Percentiles rank a stretch among this genome's conserved stretches.
These are phyloP conservation scores for Dimargaris verticillata DNA, from an alignment of 192 early-diverging fungal species.

Conservation along the genomic window DNA sequence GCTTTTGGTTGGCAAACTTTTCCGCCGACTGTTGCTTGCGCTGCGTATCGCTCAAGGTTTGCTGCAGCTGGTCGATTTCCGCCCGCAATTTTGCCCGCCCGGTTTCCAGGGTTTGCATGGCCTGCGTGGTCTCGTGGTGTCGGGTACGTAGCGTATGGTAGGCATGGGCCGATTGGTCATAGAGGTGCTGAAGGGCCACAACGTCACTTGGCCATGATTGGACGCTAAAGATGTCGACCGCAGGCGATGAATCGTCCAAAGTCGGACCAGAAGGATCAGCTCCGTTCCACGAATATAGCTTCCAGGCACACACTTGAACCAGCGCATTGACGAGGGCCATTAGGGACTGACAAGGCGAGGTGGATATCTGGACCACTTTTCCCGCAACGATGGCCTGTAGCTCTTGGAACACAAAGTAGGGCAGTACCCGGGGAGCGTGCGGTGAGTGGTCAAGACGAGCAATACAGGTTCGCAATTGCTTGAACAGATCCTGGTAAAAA, in stretches of 20 bases:
- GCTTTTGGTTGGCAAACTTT: neutral
- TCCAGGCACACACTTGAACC: constrained; percentile 2
- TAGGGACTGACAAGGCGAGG: neutral
- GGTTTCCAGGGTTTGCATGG: neutral
- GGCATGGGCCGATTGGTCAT: neutral
- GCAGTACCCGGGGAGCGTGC: neutral
- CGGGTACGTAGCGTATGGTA: neutral
- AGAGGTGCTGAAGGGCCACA: neutral
- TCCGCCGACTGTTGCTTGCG: neutral
- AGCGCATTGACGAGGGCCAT: neutral
- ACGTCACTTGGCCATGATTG: constrained; percentile 1
- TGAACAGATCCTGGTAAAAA: constrained; percentile 5
- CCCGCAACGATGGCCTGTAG: neutral
- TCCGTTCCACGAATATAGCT: neutral
- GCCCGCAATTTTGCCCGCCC: neutral
- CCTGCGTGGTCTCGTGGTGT: neutral
- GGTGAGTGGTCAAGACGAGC: neutral
- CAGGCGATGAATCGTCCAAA: neutral
- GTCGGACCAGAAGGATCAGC: neutral
- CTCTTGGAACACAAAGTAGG: neutral
- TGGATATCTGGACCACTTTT: neutral
- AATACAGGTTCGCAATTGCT: neutral
- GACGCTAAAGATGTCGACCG: neutral
- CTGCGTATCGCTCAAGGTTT: neutral
- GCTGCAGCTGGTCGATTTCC: neutral